phyloP scores from a whole-genome alignment of 1,139 yeast genomes.

The Suzukiozyma palmioleophila region DNA sequence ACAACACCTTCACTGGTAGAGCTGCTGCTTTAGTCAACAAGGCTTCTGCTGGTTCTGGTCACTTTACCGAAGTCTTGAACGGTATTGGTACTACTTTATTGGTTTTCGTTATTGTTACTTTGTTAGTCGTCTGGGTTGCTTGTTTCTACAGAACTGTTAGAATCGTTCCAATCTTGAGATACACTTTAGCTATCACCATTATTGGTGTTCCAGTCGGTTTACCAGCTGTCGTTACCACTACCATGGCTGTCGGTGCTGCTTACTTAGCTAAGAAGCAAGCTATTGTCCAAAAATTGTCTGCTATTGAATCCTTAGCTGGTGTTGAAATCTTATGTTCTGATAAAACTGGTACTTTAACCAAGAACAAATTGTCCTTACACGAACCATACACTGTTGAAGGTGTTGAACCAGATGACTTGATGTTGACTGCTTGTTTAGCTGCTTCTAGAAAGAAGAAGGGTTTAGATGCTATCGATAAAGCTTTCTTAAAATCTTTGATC shows the following conservation, averaged over 20 bases:
- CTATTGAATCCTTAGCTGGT: slow-evolving; percentile 98
- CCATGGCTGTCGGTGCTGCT: slow-evolving; percentile 99
- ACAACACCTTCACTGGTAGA: slow-evolving; percentile 87
- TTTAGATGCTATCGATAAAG: slow-evolving; percentile 96
- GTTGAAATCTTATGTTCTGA: slow-evolving; percentile 98
- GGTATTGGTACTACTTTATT: slow-evolving; percentile 94
- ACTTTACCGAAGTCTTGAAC: slow-evolving; percentile 95
- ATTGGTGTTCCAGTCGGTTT: slow-evolving; percentile 99
- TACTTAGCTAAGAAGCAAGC: slow-evolving; percentile 98
- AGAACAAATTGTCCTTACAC: slow-evolving; percentile 92
- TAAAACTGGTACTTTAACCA: slow-evolving; percentile 98
- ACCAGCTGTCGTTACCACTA: slow-evolving; percentile 98
- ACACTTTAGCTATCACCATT: slow-evolving; percentile 93
- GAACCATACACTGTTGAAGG: slow-evolving; percentile 99
- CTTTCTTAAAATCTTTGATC: slow-evolving; percentile 88
- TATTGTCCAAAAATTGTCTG: slow-evolving; percentile 96
- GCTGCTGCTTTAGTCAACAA: slow-evolving; percentile 96
- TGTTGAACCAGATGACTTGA: slow-evolving; percentile 94
- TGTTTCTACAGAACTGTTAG: slow-evolving; percentile 91
- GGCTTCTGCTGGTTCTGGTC: slow-evolving; percentile 93
- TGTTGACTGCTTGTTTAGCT: slow-evolving; percentile 98
- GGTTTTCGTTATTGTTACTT: slow-evolving; percentile 83
- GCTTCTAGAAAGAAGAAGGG: slow-evolving; percentile 99
- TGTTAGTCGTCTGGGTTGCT: slow-evolving; percentile 89
- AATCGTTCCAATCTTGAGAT: slow-evolving; percentile 89